Evolutionary conservation across 2,329 filamentous ascomycete genomes (phyloP).

Genomic region (Ilyonectria sp.): DNA sequence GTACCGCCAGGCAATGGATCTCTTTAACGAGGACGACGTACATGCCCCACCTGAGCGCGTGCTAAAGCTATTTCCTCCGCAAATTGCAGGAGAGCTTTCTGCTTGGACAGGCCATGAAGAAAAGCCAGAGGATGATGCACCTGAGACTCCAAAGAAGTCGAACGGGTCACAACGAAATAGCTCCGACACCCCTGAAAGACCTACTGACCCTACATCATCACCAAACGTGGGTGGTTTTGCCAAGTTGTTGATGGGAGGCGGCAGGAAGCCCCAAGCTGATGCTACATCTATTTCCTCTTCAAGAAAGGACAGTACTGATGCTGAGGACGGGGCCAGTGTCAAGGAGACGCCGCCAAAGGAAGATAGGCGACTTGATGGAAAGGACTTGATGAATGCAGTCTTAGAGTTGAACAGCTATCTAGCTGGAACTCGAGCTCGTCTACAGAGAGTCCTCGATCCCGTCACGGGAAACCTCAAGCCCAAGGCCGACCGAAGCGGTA

Average conservation of each 20-base stretch:
- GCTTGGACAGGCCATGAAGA: conserved; percentile 61
- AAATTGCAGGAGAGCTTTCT: conserved; percentile 87
- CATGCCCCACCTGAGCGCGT: conserved; percentile 92
- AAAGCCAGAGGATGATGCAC: conserved; percentile 56
- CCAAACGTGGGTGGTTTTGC: conserved; percentile 64
- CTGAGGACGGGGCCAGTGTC: conserved; percentile 70
- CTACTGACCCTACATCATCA: conserved; percentile 52
- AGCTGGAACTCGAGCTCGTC: conserved; percentile 82
- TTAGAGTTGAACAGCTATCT: conserved; percentile 89
- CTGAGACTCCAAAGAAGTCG: conserved; percentile 45
- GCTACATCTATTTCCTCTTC: conserved; percentile 74
- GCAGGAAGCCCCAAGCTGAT: conserved; percentile 65
- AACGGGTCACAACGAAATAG: conserved; percentile 48
- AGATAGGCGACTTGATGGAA: conserved; percentile 77
- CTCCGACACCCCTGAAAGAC: conserved; percentile 48
- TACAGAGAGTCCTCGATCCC: conserved; percentile 75
- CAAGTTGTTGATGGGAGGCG: conserved; percentile 65
- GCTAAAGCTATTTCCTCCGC: conserved; percentile 84
- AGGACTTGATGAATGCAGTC: conserved; percentile 86
- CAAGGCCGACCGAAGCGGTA: conserved; percentile 59
- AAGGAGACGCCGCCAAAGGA: conserved; percentile 59
- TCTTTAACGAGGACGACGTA: conserved; percentile 88
- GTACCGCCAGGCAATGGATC: conserved; percentile 87
- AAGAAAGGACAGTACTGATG: conserved; percentile 65
- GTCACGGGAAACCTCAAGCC: conserved; percentile 74